Percentiles rank a stretch among this genome's conserved stretches.
Conservation (phyloP, 208 protist genomes). For the Entamoeba histolytica region DNA sequence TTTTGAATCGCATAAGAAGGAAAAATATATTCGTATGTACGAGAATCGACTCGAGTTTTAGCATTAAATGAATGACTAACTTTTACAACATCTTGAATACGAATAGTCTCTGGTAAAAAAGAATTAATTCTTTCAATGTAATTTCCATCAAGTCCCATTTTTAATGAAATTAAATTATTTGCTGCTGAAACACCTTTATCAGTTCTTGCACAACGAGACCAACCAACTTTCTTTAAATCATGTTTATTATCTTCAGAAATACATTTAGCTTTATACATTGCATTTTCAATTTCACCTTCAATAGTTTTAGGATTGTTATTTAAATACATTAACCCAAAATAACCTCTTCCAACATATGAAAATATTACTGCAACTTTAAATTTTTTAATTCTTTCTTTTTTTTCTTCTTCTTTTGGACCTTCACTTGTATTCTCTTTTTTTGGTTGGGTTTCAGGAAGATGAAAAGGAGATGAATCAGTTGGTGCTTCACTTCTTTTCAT, state of each 20-base stretch:
- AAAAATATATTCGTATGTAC: background rate
- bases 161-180: background rate
- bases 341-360: background rate
- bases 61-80: background rate
- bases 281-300: background rate
- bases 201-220: background rate
- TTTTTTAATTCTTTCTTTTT: background rate
- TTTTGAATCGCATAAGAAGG: background rate
- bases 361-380: background rate
- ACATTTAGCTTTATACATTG: background rate
- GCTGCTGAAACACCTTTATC: background rate
- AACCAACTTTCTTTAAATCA: background rate
- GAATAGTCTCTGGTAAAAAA: background rate
- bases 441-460: no score
- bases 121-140: background rate
- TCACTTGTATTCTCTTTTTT: background rate
- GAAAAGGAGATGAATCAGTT: background rate
- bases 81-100: background rate
- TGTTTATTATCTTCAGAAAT: slow-evolving; percentile 6
- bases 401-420: background rate
- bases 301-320: background rate
- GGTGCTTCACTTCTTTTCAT: background rate
- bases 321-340: background rate
- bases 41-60: background rate
- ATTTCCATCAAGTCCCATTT: background rate